Conservation (phyloP, 2,329 filamentous ascomycete genomes). For the Aspergillus eucalypticola region DNA sequence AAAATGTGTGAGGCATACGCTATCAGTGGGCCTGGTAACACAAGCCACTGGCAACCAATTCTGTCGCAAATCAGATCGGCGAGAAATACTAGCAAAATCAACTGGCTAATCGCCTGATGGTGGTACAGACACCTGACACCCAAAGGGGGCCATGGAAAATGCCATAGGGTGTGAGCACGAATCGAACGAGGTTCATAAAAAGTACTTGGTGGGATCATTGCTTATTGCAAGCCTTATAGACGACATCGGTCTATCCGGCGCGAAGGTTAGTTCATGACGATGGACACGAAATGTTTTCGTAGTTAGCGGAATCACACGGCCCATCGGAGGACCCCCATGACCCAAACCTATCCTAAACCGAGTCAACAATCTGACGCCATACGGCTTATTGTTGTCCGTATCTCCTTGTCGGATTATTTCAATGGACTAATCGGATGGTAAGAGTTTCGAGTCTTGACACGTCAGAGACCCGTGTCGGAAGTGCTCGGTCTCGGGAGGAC, state of each 20-base stretch:
- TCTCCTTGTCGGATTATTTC: neutral
- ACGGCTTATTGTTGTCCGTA: neutral
- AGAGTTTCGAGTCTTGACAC: neutral
- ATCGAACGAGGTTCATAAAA: neutral
- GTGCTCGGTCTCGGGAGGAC: constrained; percentile 1
- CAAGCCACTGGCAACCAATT: neutral
- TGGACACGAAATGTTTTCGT: neutral
- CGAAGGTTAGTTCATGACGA: neutral
- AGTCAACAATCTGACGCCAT: neutral
- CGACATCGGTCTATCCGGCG: neutral
- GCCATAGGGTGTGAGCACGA: neutral
- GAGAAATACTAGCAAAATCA: neutral
- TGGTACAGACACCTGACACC: neutral
- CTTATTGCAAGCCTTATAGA: neutral
- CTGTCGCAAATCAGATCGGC: neutral
- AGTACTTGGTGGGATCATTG: neutral
- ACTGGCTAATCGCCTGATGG: neutral
- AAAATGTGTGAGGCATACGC: too few relatives aligned
- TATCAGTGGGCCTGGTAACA: neutral
- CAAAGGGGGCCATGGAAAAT: too few relatives aligned
- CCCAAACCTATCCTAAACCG: neutral
- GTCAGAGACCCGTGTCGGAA: constrained; percentile 1
- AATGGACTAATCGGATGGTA: neutral
- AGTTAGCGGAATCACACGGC: constrained; percentile 1
- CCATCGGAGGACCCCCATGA: neutral